These are phyloP conservation scores for Penicillium daleae DNA, from an alignment of 495 filamentous ascomycete species.

Conservation along the genomic window DNA sequence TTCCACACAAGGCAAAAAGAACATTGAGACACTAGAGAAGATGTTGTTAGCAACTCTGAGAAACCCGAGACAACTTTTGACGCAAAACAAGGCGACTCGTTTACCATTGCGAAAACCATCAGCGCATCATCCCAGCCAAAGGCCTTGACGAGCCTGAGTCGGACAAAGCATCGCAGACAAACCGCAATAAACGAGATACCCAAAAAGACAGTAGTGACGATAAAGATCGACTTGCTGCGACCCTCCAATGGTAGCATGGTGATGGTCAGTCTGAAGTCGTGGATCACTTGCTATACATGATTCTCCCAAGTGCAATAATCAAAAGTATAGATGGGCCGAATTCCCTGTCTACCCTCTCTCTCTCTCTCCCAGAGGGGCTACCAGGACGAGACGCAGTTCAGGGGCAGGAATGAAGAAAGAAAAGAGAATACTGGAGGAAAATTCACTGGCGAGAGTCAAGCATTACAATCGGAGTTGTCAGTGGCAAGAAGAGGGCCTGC, in stretches of 20 bases:
- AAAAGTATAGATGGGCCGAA: neutral
- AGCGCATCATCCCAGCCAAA: conserved; percentile 51
- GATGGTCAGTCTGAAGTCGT: conserved; percentile 14
- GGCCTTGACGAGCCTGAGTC: conserved; percentile 41
- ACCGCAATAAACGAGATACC: conserved; percentile 43
- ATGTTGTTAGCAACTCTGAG: neutral
- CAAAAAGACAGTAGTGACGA: conserved; percentile 45
- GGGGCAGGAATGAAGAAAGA: conserved; percentile 8
- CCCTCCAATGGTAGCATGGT: conserved; percentile 43
- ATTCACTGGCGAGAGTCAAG: conserved; percentile 16
- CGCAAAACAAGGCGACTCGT: neutral
- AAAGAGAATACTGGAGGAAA: conserved; percentile 10
- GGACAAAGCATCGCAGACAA: conserved; percentile 47
- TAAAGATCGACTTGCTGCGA: conserved; percentile 42
- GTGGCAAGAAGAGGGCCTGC: conserved; percentile 24
- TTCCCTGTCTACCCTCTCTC: conserved; percentile 6
- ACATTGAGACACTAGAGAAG: conserved; percentile 31
- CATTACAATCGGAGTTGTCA: conserved; percentile 12
- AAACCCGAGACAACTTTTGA: too few species aligned
- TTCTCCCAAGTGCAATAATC: conserved; percentile 13
- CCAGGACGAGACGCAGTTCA: neutral
- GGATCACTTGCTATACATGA: conserved; percentile 23
- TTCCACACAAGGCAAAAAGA: conserved; percentile 45
- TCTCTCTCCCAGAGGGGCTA: neutral
- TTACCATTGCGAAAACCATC: conserved; percentile 50